phyloP scores from a whole-genome alignment of 2,329 filamentous ascomycete genomes.

The Hortaea sp. region DNA sequence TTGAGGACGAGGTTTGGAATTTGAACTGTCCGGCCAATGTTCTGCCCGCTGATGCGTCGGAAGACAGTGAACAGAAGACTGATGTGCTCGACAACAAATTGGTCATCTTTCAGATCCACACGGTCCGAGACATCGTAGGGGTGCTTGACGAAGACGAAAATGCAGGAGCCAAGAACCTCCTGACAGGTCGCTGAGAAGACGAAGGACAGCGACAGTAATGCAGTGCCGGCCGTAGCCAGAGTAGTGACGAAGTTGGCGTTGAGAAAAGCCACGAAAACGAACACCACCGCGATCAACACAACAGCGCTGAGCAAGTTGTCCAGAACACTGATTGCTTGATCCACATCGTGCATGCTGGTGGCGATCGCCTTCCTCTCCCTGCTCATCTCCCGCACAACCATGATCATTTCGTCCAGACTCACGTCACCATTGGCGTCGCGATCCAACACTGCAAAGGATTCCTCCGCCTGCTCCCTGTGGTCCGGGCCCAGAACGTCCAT shows the following conservation, averaged over 20 bases:
- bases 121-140: conserved; percentile 93
- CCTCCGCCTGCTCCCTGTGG: conserved; percentile 68
- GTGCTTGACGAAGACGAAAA: conserved; percentile 98
- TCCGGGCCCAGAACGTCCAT: conserved; percentile 73
- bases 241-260: conserved; percentile 77
- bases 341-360: conserved; percentile 94
- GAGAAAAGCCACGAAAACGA: conserved; percentile 64
- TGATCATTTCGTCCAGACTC: conserved; percentile 87
- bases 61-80: conserved; percentile 91
- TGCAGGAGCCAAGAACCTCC: conserved; percentile 95
- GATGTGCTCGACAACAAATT: conserved; percentile 83
- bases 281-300: conserved; percentile 64
- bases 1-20: conserved; percentile 90
- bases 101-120: conserved; percentile 61
- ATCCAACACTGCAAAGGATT: conserved; percentile 73
- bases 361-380: conserved; percentile 80
- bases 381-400: conserved; percentile 74
- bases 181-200: conserved; percentile 86
- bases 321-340: conserved; percentile 83
- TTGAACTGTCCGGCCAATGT: conserved; percentile 51
- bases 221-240: conserved; percentile 80
- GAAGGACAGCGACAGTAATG: conserved; percentile 90
- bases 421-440: conserved; percentile 87
- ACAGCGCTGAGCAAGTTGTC: conserved; percentile 77
- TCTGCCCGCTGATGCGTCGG: conserved; percentile 69